These are phyloP conservation scores for Claviceps maximensis DNA, from an alignment of 2,329 filamentous ascomycete genomes.

Conservation along the genomic window DNA sequence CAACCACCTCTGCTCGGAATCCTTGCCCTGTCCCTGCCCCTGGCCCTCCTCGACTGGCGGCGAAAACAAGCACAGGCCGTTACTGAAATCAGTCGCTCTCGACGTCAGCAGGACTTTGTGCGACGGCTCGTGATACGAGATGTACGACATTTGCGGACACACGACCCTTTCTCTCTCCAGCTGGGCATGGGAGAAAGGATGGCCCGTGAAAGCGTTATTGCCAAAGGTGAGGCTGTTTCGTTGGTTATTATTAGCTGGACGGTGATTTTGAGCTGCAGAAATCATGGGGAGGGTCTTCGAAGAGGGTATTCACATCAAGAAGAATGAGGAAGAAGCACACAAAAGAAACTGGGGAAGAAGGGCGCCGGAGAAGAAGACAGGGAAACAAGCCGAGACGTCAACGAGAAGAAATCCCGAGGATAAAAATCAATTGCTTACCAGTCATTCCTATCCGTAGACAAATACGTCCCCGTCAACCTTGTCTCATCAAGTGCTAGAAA, in stretches of 20 bases:
- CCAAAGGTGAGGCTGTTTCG: constrained; percentile 8
- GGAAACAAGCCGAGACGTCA: neutral
- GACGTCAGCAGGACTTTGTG: constrained; percentile 31
- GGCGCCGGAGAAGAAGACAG: neutral
- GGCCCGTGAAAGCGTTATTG: constrained; percentile 1
- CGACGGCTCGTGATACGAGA: constrained; percentile 32
- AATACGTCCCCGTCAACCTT: constrained; percentile 25
- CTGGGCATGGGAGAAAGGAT: neutral
- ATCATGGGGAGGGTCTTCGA: neutral
- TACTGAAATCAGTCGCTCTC: constrained; percentile 17
- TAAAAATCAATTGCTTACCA: constrained; percentile 20
- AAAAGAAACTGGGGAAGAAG: too few species aligned
- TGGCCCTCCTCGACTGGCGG: constrained; percentile 14
- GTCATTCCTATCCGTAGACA: constrained; percentile 30
- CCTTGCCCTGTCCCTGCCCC: constrained; percentile 13
- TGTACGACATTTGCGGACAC: constrained; percentile 29
- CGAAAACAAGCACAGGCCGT: constrained; percentile 25
- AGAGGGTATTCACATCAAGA: neutral
- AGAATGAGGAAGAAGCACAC: neutral
- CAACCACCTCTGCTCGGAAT: constrained; percentile 23
- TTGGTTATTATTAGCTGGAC: too few species aligned
- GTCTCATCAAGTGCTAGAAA: constrained; percentile 21
- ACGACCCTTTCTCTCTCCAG: constrained; percentile 23
- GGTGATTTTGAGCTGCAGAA: neutral
- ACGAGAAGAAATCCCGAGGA: neutral